Evolutionary conservation across 2,329 filamentous ascomycete genomes (phyloP), one percentile per base, ranked within the genome.

Genomic region (Lachnellula hyalina): DNA sequence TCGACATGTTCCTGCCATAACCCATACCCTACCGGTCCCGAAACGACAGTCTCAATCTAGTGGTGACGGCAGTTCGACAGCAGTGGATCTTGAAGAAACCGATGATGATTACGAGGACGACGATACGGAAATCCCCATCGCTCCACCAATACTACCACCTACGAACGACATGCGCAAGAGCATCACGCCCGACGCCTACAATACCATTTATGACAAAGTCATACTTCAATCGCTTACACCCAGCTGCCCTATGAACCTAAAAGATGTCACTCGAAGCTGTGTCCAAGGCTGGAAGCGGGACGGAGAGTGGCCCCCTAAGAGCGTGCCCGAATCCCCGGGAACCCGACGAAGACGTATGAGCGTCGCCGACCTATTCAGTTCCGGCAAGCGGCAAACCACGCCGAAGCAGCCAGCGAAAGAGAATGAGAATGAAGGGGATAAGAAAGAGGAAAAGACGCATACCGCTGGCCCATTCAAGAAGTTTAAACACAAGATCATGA

Each of bases 231-330:
- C 79, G 38, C 81, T 94, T 60, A 89, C 90, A 2, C 93, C 93
- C 0, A 86, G 87, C 1, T 89, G 95, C 15, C 93, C 93, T 3
- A 87, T 96, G 66, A 96, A 96, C 64, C 80, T 97, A 0, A 75
- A 80, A 32, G 90, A 96, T 64, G 85, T 96, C 74, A 83, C 89
- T 21, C 81, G 84, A 9, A 84, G 89, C 12, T 88, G 93, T 61
- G 91, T 97, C 0, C 80, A 87, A 28, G 93, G 93, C 44, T 96
- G 93, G 93, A 96, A 95, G 71, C 81, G 89, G 41, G 90, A 94
- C 65, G 92, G 91, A 15, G 90, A 96, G 71, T 97, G 93, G 93
- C 92, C 93, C 4, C 90, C 89, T 1, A 83, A 82, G 62, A 70
- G 77, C 0, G 66, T 78, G 47, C 63, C 76, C 46, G 75, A 81